These are phyloP conservation scores for Carpinus fangiana DNA, from an alignment of 306 rosid genomes.

Conservation along the genomic window DNA sequence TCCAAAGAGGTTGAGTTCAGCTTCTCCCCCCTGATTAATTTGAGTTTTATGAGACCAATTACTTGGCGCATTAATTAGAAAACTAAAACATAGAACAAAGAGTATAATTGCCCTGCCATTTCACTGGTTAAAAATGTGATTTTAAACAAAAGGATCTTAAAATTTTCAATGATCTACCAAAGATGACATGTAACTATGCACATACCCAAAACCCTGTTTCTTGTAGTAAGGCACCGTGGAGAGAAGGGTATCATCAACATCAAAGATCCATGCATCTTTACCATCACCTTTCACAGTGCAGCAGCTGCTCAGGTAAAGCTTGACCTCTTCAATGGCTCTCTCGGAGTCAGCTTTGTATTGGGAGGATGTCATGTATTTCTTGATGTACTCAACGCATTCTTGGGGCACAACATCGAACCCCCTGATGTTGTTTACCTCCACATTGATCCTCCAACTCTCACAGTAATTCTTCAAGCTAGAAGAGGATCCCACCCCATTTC, in stretches of 20 bases:
- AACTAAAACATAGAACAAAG: too few relatives aligned
- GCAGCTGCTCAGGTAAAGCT: constrained; percentile 30
- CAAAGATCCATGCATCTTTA: constrained; percentile 72
- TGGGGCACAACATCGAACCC: constrained; percentile 57
- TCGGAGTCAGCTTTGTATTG: constrained; percentile 50
- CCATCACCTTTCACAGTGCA: constrained; percentile 61
- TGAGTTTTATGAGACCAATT: constrained; percentile 3
- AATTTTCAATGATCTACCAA: background rate
- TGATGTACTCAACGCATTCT: constrained; percentile 55
- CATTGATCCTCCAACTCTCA: constrained; percentile 79
- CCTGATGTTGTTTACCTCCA: constrained; percentile 53
- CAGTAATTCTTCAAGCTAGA: constrained; percentile 54
- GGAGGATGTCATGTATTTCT: constrained; percentile 55
- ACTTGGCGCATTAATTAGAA: background rate
- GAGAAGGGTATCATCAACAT: constrained; percentile 70
- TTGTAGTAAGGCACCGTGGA: constrained; percentile 68
- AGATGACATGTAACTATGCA: background rate
- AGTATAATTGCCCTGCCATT: too few relatives aligned
- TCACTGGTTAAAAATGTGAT: too few relatives aligned
- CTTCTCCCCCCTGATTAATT: constrained; percentile 44
- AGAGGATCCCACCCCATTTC: constrained; percentile 23
- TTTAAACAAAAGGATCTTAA: background rate
- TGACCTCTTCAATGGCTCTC: constrained; percentile 49
- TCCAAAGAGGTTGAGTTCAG: constrained; percentile 49
- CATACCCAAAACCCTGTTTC: constrained; percentile 54